Conservation (phyloP, 75 land plant genomes). For the Cryptomeria japonica region DNA sequence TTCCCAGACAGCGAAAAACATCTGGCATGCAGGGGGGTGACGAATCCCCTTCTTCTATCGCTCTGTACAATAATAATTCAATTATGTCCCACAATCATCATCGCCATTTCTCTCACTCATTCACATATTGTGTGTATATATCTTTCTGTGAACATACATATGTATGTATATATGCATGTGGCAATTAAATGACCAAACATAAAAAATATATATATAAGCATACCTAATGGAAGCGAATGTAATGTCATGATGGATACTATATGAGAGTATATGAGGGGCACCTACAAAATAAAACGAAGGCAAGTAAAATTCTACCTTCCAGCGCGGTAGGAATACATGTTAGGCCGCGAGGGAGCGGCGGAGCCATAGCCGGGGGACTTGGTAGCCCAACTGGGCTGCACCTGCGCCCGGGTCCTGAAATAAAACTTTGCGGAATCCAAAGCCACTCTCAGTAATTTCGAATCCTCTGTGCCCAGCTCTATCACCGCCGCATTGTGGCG, state of each 20-base stretch:
- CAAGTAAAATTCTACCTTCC: conserved; percentile 53
- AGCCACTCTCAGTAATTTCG: conserved; percentile 63
- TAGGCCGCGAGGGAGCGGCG: conserved; percentile 24
- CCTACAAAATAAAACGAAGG: neutral
- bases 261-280: neutral
- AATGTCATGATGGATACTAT: neutral
- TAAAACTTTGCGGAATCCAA: conserved; percentile 77
- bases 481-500: conserved; percentile 77
- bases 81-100: neutral
- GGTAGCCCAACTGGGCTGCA: neutral
- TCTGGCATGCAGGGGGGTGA: conserved; percentile 90
- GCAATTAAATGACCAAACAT: neutral
- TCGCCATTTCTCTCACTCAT: conserved; percentile 20
- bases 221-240: neutral
- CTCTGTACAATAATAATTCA: conserved; percentile 30
- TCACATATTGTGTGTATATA: conserved; percentile 1
- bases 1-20: conserved; percentile 79
- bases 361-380: conserved; percentile 18
- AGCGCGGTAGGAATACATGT: conserved; percentile 70
- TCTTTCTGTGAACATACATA: neutral
- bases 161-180: neutral
- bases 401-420: conserved; percentile 49
- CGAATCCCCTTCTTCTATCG: conserved; percentile 73
- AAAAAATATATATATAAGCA: neutral
- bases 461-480: conserved; percentile 68